phyloP scores from a whole-genome alignment of 345 rosid species.

The Rhodamnia argentea region DNA sequence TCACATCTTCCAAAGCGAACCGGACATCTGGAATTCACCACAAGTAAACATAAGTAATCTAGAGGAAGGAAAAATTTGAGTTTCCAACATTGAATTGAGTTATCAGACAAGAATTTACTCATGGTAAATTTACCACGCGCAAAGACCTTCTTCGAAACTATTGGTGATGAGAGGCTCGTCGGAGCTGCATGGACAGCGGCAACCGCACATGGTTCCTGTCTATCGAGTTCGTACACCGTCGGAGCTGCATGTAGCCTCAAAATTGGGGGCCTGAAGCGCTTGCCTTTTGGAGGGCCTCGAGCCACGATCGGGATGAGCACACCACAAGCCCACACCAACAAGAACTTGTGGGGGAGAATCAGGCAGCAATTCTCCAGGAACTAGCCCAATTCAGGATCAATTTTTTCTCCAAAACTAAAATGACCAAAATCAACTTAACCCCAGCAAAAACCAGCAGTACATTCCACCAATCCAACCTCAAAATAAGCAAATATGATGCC shows the following conservation, averaged over 20 bases:
- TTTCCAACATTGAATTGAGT: not conserved
- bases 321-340: slow-evolving; percentile 14
- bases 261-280: slow-evolving; percentile 1
- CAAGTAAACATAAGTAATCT: not conserved
- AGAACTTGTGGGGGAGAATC: not conserved
- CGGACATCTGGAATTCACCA: not conserved
- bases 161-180: slow-evolving; percentile 13
- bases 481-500: too few species aligned
- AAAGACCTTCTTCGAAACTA: slow-evolving; percentile 20
- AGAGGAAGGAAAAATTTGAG: not conserved
- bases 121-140: not conserved
- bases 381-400: too few species aligned
- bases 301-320: slow-evolving; percentile 2
- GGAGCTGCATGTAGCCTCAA: too few species aligned
- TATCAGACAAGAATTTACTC: not conserved
- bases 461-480: too few species aligned
- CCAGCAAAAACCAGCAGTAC: too few species aligned
- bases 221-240: too few species aligned
- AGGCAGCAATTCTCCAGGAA: too few species aligned
- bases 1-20: not conserved
- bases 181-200: slow-evolving; percentile 8
- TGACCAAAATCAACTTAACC: too few species aligned
- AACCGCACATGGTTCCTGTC: slow-evolving; percentile 6
- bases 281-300: slow-evolving; percentile 8
- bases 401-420: too few species aligned